Evolutionary conservation across 371 early-diverging fungal species (phyloP).

Genomic region (Mucor plumbeus): DNA sequence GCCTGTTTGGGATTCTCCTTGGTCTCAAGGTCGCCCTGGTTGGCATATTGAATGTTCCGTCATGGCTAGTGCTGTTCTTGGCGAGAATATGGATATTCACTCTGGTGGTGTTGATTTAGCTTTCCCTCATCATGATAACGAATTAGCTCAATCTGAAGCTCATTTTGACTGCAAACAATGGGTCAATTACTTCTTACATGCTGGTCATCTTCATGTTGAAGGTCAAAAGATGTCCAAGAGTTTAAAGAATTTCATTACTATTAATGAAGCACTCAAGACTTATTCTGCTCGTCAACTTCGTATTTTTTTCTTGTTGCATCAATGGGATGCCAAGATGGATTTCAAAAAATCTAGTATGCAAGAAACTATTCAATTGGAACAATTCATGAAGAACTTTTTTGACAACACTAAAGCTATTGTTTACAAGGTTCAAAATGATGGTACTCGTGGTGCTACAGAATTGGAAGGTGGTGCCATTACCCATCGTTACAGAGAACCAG

Average conservation of each 20-base stretch:
- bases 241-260: conserved; percentile 98
- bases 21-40: conserved; percentile 98
- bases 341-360: conserved; percentile 85
- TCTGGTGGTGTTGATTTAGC: conserved; percentile 98
- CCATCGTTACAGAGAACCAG: conserved; percentile 75
- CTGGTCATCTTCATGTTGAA: conserved; percentile 98
- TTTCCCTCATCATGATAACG: conserved; percentile 99
- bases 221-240: conserved; percentile 99
- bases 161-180: conserved; percentile 91
- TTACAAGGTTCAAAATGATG: conserved; percentile 61
- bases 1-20: conserved; percentile 96
- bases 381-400: conserved; percentile 87
- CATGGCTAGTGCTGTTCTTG: conserved; percentile 97
- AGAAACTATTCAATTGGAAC: conserved; percentile 87
- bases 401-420: conserved; percentile 78
- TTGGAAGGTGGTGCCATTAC: conserved; percentile 41
- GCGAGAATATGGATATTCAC: conserved; percentile 96
- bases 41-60: conserved; percentile 99
- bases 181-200: conserved; percentile 99
- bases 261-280: conserved; percentile 88
- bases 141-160: conserved; percentile 98
- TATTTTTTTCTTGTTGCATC: conserved; percentile 91
- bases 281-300: conserved; percentile 92
- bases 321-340: conserved; percentile 93
- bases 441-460: conserved; percentile 47